Percentiles rank a stretch among this genome's conserved stretches.
phyloP scores from a whole-genome alignment of 164 flowering plant genomes.

The Nymphaea colorata region DNA sequence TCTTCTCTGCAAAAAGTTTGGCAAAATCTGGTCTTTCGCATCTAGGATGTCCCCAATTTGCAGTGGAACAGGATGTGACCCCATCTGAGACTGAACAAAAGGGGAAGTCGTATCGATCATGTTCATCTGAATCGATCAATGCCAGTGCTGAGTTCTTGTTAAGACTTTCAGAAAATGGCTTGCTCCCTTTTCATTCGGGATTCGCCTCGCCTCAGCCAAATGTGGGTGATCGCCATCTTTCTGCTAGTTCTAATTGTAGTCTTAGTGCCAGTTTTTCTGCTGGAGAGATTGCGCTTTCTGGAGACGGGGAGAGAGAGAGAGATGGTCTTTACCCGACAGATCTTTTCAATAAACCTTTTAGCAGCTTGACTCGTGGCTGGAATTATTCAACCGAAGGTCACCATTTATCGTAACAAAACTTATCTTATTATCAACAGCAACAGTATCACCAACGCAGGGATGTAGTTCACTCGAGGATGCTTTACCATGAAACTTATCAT shows the following conservation, averaged over 20 bases:
- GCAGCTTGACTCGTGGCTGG: too few relatives aligned
- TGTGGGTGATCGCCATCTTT: background rate
- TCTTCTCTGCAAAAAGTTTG: conserved; percentile 20
- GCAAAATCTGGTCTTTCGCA: conserved; percentile 15
- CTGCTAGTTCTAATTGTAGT: background rate
- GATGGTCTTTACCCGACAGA: too few relatives aligned
- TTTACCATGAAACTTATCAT: conserved; percentile 11
- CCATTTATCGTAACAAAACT: conserved; percentile 11
- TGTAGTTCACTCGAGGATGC: conserved; percentile 15
- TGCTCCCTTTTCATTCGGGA: conserved; percentile 11
- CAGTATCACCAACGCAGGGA: conserved; percentile 3
- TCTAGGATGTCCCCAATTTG: conserved; percentile 9
- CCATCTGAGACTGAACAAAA: conserved; percentile 9
- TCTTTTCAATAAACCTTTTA: too few relatives aligned
- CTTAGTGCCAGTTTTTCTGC: conserved; percentile 27
- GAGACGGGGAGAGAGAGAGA: too few relatives aligned
- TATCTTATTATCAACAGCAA: conserved; percentile 11
- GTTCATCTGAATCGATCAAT: conserved; percentile 35
- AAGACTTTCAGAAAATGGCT: conserved; percentile 10
- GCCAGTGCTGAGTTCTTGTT: background rate
- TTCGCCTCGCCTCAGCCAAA: background rate
- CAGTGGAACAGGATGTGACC: background rate
- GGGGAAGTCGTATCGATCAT: conserved; percentile 26
- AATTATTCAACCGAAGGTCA: too few relatives aligned
- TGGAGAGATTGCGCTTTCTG: conserved; percentile 66